Percentiles rank a stretch among this genome's conserved stretches.
These are phyloP conservation scores for Suillus variegatus DNA, from an alignment of 768 basidiomycete genomes.

Conservation along the genomic window DNA sequence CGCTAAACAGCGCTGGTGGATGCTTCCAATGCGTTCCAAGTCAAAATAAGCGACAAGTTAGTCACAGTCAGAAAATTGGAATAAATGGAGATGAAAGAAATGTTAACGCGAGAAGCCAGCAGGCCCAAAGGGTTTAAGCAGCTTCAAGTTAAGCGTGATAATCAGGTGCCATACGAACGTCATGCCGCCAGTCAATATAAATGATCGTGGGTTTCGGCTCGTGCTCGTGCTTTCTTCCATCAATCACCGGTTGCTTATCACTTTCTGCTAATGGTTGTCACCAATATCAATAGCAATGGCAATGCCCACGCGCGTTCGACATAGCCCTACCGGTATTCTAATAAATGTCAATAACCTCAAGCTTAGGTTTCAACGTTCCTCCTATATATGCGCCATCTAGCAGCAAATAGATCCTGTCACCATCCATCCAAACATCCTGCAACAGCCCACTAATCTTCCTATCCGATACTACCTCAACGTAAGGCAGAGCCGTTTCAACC, in stretches of 20 bases:
- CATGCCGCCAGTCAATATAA: not conserved
- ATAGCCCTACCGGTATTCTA: not conserved
- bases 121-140: not conserved
- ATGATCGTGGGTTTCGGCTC: not conserved
- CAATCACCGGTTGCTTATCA: not conserved
- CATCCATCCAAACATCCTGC: not conserved
- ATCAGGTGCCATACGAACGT: not conserved
- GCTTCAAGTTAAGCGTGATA: not conserved
- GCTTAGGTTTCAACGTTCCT: not conserved
- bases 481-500: not conserved
- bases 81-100: not conserved
- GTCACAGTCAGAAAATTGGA: not conserved
- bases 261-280: not conserved
- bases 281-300: not conserved
- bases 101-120: not conserved
- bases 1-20: not conserved
- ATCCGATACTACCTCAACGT: not conserved
- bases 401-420: not conserved
- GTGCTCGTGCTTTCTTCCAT: too few species aligned
- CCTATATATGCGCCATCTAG: not conserved
- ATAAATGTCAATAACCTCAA: not conserved
- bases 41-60: not conserved
- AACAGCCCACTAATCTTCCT: not conserved
- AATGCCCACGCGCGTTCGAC: not conserved
- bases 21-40: not conserved